A percentile compares a stretch with the other conserved stretches of the same genome.
These are phyloP conservation scores for Fusarium nurragi DNA, from an alignment of 2,329 filamentous ascomycete species.

Conservation along the genomic window DNA sequence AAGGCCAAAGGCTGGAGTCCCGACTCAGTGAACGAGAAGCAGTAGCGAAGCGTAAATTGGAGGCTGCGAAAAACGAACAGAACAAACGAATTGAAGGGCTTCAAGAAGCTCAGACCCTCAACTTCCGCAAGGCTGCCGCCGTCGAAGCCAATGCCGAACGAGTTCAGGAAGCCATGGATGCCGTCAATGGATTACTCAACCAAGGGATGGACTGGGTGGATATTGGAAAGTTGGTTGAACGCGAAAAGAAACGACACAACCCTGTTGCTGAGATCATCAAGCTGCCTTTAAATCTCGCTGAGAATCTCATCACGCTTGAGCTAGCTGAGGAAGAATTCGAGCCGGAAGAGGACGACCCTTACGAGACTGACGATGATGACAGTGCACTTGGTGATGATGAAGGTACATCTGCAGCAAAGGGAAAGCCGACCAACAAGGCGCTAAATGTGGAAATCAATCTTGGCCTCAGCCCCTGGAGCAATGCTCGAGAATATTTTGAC, in stretches of 20 bases:
- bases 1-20: constrained; percentile 91
- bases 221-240: constrained; percentile 85
- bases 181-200: constrained; percentile 88
- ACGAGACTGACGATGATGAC: constrained; percentile 75
- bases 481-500: constrained; percentile 91
- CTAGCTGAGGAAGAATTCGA: constrained; percentile 76
- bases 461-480: constrained; percentile 82
- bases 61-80: constrained; percentile 85
- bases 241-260: constrained; percentile 83
- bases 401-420: constrained; percentile 50
- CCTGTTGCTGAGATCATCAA: constrained; percentile 88
- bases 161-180: constrained; percentile 91
- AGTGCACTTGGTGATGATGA: constrained; percentile 51
- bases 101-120: constrained; percentile 81
- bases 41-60: constrained; percentile 82
- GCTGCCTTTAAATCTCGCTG: constrained; percentile 86
- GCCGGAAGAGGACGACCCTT: constrained; percentile 66
- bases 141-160: constrained; percentile 91
- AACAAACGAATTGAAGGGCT: constrained; percentile 84
- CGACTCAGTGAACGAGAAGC: constrained; percentile 83
- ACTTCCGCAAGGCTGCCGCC: constrained; percentile 86
- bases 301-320: constrained; percentile 85
- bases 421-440: constrained; percentile 59
- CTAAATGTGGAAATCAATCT: constrained; percentile 88
- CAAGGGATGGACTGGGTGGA: constrained; percentile 99